A percentile compares a stretch with the other conserved stretches of the same genome.
Evolutionary conservation across 352 stramenopile genomes (phyloP).

Genomic region (Elongisporangium anandrum): DNA sequence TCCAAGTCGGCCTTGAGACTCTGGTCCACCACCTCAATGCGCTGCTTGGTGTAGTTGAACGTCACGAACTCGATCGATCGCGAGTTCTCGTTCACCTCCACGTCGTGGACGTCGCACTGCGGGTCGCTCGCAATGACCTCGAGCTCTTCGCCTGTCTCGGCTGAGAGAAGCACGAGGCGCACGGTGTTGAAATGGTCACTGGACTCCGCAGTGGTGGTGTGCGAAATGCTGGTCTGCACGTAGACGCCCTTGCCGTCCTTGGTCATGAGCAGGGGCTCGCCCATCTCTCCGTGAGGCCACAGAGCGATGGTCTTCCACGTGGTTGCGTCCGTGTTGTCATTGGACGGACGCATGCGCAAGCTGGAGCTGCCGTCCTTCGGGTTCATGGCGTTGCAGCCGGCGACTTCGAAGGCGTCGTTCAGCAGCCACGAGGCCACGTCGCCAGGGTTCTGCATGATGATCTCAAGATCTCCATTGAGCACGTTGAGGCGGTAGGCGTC

Average conservation of each 20-base stretch:
- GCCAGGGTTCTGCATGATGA: slow-evolving; percentile 28
- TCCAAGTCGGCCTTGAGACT: slow-evolving; percentile 22
- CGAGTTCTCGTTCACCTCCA: slow-evolving; percentile 22
- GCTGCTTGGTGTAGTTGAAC: slow-evolving; percentile 34
- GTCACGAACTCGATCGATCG: slow-evolving; percentile 16
- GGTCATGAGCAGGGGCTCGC: slow-evolving; percentile 16
- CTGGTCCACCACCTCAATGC: slow-evolving; percentile 25
- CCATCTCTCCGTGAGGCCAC: slow-evolving; percentile 32
- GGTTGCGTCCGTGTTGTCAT: slow-evolving; percentile 10
- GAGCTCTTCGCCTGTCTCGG: slow-evolving; percentile 20
- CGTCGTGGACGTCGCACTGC: slow-evolving; percentile 18
- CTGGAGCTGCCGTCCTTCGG: slow-evolving; percentile 16
- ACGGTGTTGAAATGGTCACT: slow-evolving; percentile 13
- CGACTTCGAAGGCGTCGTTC: slow-evolving; percentile 26
- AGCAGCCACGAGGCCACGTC: slow-evolving; percentile 19
- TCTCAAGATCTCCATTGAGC: slow-evolving; percentile 15
- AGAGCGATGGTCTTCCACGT: slow-evolving; percentile 26
- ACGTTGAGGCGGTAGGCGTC: slow-evolving; percentile 28
- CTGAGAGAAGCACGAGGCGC: slow-evolving; percentile 34
- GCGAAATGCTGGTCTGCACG: slow-evolving; percentile 33
- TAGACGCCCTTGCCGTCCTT: slow-evolving; percentile 27
- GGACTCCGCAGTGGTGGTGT: slow-evolving; percentile 1
- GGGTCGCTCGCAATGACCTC: slow-evolving; percentile 24
- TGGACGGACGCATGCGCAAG: slow-evolving; percentile 20
- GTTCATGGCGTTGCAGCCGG: slow-evolving; percentile 7